phyloP scores from a whole-genome alignment of 805 yeast genomes.

The Lipomyces kockii region DNA sequence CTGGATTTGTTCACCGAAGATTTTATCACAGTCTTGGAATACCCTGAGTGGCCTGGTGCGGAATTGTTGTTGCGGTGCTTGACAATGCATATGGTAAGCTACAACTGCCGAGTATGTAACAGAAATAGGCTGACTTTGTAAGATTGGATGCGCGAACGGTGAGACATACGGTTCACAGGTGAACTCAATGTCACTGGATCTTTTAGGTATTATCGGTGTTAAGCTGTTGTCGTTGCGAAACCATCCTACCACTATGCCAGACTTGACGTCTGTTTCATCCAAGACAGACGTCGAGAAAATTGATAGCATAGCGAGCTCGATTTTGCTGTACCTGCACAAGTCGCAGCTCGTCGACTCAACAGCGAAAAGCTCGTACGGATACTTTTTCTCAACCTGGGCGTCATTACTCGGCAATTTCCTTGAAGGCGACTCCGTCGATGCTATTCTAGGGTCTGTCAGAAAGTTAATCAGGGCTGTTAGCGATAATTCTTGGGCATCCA shows the following conservation, averaged over 20 bases:
- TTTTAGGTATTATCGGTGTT: constrained; percentile 65
- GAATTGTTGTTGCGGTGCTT: constrained; percentile 51
- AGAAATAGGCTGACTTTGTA: constrained; percentile 1
- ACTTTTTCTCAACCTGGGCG: constrained; percentile 24
- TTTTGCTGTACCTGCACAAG: constrained; percentile 35
- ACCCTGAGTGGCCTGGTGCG: constrained; percentile 68
- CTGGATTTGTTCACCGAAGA: constrained; percentile 65
- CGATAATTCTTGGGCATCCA: constrained; percentile 27
- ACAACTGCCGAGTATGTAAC: background rate
- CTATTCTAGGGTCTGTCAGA: background rate
- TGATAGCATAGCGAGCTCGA: background rate
- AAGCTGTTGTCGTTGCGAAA: constrained; percentile 44
- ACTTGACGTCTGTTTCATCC: constrained; percentile 2
- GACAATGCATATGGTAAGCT: constrained; percentile 24
- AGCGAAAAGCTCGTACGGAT: constrained; percentile 24
- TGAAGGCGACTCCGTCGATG: constrained; percentile 12
- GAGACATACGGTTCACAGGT: constrained; percentile 49
- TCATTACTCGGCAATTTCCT: constrained; percentile 8
- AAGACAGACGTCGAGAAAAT: constrained; percentile 13
- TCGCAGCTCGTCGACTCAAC: constrained; percentile 22
- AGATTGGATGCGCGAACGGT: constrained; percentile 40
- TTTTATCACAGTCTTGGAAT: constrained; percentile 53
- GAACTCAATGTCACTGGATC: constrained; percentile 61
- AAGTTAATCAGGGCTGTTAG: constrained; percentile 14
- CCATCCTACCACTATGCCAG: background rate